Evolutionary conservation across 1,284 basidiomycete species (phyloP), one percentile per base, ranked within the genome.

Genomic region (Ceratobasidium sp.): DNA sequence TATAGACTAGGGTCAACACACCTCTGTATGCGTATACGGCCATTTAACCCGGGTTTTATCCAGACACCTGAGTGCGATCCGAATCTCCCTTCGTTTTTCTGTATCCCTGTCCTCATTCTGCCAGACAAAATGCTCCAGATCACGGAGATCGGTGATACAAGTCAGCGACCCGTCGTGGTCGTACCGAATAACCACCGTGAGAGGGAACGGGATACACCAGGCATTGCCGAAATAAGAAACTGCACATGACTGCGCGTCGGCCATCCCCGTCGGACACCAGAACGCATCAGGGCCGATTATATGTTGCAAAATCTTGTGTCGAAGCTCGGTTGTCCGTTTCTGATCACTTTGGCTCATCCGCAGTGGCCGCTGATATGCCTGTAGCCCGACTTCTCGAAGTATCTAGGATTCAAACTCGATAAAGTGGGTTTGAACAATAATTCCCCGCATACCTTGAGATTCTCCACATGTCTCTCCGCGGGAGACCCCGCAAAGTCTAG

Each of bases 191-290:
- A 93, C 90, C 68, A 92, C 81, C 0, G 89, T 88, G 1, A 89
- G 92, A 13, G 90, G 92, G 80, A 92, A 95, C n/a, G 89, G 92
- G 73, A 90, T 87, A 86, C 89, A 90, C 88, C 89, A 93, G 46
- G 88, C 88, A 78, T 90, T 91, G 43, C 92, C 92, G 79, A 92
- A 93, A 79, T 84, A 87, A 61, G 84, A 85, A 0, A 83, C 24
- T 84, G 72, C 86, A 85, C 0, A 81, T 79, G 1, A 82, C 79
- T 22, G 81, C 79, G 1, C 77, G 11, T 24, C 65, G 74, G 16
- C 71, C 74, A 16, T 80, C 78, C 31, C 59, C 27, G n/a, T 78
- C 78, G 14, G 84, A 83, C 46, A 83, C 89, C 89, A 93, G 79
- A 89, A 91, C 64, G 85, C 88, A 79, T 93, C 91, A 11, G 91